These are phyloP conservation scores for Podila minutissima DNA, from an alignment of 192 early-diverging fungal species.

Conservation along the genomic window DNA sequence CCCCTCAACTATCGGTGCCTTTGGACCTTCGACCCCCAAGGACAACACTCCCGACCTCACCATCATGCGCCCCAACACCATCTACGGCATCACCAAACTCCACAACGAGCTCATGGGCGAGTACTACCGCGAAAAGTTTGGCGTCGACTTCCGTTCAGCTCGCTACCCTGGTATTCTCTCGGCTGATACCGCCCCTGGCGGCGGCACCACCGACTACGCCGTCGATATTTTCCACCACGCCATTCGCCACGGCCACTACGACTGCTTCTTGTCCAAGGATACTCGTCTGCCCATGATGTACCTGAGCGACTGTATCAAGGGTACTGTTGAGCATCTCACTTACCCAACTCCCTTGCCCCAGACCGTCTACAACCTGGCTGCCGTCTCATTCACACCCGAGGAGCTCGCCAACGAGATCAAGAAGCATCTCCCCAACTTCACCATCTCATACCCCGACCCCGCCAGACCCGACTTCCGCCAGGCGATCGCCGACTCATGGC, in stretches of 20 bases:
- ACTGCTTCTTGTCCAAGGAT: constrained; percentile 66
- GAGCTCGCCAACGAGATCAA: constrained; percentile 66
- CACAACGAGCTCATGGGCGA: constrained; percentile 75
- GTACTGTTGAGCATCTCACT: constrained; percentile 69
- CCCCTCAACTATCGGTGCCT: constrained; percentile 76
- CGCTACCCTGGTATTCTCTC: constrained; percentile 75
- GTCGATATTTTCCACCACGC: constrained; percentile 77
- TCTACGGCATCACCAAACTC: constrained; percentile 76
- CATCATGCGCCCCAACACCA: constrained; percentile 74
- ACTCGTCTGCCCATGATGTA: constrained; percentile 75
- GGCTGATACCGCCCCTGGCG: constrained; percentile 72
- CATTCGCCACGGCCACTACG: constrained; percentile 63
- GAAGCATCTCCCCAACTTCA: constrained; percentile 61
- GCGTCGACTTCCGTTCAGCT: constrained; percentile 72
- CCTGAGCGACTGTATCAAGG: constrained; percentile 70
- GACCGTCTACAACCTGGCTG: constrained; percentile 71
- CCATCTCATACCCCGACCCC: constrained; percentile 59
- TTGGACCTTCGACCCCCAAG: constrained; percentile 73
- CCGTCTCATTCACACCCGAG: constrained; percentile 66
- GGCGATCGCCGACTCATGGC: constrained; percentile 75
- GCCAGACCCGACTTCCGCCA: constrained; percentile 67
- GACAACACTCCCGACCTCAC: constrained; percentile 69
- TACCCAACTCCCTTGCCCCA: constrained; percentile 63
- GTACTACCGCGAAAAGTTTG: constrained; percentile 71
- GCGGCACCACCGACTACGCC: constrained; percentile 76